phyloP scores from a whole-genome alignment of 1,284 basidiomycete species.

The Moesziomyces antarcticus region DNA sequence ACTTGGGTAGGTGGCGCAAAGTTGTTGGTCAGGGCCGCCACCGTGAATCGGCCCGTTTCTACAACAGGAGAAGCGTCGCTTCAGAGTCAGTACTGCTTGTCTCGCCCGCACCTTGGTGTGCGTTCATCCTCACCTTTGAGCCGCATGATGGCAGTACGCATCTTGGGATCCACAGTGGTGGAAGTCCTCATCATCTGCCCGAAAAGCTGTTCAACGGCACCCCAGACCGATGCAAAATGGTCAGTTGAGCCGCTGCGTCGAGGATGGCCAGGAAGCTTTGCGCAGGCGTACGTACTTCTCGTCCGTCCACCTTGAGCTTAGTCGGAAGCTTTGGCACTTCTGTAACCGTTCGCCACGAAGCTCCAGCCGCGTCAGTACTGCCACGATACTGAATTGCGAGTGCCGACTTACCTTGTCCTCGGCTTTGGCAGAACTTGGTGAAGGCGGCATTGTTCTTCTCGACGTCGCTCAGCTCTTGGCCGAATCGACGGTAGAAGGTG shows the following conservation, averaged over 20 bases:
- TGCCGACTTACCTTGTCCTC: constrained; percentile 28
- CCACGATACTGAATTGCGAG: too few species aligned
- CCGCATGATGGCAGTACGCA: constrained; percentile 58
- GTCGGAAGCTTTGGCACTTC: constrained; percentile 51
- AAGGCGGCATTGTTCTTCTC: constrained; percentile 57
- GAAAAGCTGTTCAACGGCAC: constrained; percentile 56
- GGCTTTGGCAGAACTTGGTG: constrained; percentile 53
- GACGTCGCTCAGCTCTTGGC: constrained; percentile 59
- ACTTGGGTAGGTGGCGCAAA: constrained; percentile 57
- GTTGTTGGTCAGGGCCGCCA: constrained; percentile 69
- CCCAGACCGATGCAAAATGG: too few species aligned
- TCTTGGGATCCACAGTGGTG: constrained; percentile 52
- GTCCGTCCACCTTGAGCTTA: constrained; percentile 32
- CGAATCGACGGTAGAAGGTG: constrained; percentile 66
- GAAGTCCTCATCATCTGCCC: constrained; percentile 67
- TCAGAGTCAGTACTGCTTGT: background rate
- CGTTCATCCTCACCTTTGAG: constrained; percentile 26
- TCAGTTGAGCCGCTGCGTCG: too few species aligned
- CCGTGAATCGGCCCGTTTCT: constrained; percentile 61
- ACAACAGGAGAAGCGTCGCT: background rate
- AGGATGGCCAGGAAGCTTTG: too few species aligned
- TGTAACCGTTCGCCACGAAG: constrained; percentile 6
- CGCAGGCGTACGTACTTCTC: constrained; percentile 29
- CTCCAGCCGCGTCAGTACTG: too few species aligned
- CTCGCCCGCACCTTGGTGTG: background rate